phyloP scores from a whole-genome alignment of 306 rosid genomes.

The Citrullus mucosospermus region DNA sequence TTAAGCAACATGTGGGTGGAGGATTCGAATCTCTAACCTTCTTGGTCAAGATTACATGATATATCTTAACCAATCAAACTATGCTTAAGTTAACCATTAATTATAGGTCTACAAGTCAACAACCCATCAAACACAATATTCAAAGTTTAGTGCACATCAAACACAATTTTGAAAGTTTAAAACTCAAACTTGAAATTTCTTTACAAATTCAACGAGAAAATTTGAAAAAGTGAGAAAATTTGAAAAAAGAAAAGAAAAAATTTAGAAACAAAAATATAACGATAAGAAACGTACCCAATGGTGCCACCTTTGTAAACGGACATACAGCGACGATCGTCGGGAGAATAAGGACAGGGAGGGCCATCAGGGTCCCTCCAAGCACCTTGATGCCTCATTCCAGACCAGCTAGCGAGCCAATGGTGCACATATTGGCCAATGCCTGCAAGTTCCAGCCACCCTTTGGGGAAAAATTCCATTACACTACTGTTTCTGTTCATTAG shows the following conservation, averaged over 20 bases:
- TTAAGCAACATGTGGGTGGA: too few species aligned
- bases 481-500: constrained; percentile 58
- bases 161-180: neutral
- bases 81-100: too few species aligned
- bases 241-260: too few species aligned
- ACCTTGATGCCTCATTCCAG: constrained; percentile 53
- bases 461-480: constrained; percentile 63
- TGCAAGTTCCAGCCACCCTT: constrained; percentile 54
- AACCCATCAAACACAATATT: neutral
- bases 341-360: constrained; percentile 18
- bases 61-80: too few species aligned
- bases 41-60: too few species aligned
- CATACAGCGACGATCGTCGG: constrained; percentile 53
- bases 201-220: too few species aligned
- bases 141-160: neutral
- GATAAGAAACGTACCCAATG: constrained; percentile 20
- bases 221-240: too few species aligned
- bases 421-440: constrained; percentile 55
- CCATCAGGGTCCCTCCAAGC: constrained; percentile 57
- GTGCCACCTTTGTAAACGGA: constrained; percentile 29
- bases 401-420: constrained; percentile 61
- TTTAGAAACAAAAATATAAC: too few species aligned
- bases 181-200: too few species aligned
- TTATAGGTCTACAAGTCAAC: too few species aligned
- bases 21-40: too few species aligned